Conservation (phyloP, 768 basidiomycete genomes). For the Trametes meyenii region DNA sequence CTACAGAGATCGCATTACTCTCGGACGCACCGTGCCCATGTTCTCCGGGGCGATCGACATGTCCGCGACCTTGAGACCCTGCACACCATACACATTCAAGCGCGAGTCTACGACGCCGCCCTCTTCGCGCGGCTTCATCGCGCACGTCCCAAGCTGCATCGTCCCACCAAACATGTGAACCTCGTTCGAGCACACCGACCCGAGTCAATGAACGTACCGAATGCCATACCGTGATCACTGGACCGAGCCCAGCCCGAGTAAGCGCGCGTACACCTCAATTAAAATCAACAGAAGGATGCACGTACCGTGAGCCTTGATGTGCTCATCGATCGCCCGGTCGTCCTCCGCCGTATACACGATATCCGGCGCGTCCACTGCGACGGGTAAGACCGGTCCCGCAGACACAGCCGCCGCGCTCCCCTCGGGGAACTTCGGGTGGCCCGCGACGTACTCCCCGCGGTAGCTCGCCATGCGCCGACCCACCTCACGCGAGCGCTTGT, state of each 20-base stretch:
- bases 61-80: conserved; percentile 50
- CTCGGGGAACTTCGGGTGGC: not conserved
- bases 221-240: conserved; percentile 35
- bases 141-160: conserved; percentile 60
- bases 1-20: not conserved
- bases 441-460: conserved; percentile 37
- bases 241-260: not conserved
- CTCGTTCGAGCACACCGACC: no score
- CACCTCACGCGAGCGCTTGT: conserved; percentile 59
- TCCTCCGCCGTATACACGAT: conserved; percentile 40
- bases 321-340: conserved; percentile 37
- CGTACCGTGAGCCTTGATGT: conserved; percentile 21
- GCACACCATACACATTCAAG: conserved; percentile 65
- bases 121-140: conserved; percentile 63
- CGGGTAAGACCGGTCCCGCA: not conserved
- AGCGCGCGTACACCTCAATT: not conserved
- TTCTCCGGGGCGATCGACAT: conserved; percentile 44
- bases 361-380: conserved; percentile 31
- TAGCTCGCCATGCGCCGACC: conserved; percentile 53
- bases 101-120: conserved; percentile 64
- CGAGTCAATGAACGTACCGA: conserved; percentile 29
- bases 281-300: not conserved
- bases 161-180: not conserved
- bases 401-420: not conserved
- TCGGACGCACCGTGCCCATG: conserved; percentile 35